Conservation (phyloP, 805 yeast species). For the Schwanniomyces occidentalis region DNA sequence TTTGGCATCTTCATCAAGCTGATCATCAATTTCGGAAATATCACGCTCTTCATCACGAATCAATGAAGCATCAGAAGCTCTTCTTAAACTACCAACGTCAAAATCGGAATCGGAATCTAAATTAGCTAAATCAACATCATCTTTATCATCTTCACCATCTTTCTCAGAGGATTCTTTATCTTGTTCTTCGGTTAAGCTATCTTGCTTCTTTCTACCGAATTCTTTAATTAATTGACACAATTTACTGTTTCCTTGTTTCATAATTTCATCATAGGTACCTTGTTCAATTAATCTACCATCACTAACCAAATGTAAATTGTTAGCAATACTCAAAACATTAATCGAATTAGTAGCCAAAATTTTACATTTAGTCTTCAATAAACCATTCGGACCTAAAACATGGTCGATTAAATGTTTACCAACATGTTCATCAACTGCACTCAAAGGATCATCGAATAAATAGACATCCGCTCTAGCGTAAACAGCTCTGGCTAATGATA, state of each 20-base stretch:
- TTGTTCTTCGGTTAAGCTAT: constrained; percentile 12
- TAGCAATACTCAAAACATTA: constrained; percentile 75
- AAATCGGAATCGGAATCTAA: constrained; percentile 31
- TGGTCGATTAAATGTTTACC: constrained; percentile 80
- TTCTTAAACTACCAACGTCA: constrained; percentile 46
- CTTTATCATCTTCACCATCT: constrained; percentile 14
- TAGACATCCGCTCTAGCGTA: constrained; percentile 92
- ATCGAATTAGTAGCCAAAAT: constrained; percentile 86
- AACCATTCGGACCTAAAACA: constrained; percentile 80
- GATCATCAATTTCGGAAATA: constrained; percentile 28
- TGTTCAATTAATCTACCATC: constrained; percentile 70
- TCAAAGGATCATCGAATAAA: constrained; percentile 85
- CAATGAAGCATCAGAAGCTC: constrained; percentile 62
- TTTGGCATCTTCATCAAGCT: constrained; percentile 36
- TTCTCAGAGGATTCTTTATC: constrained; percentile 12
- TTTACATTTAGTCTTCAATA: constrained; percentile 70
- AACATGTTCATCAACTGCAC: constrained; percentile 98
- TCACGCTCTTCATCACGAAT: constrained; percentile 34
- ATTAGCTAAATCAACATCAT: constrained; percentile 24
- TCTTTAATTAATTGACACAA: constrained; percentile 58
- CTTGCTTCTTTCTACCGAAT: constrained; percentile 52
- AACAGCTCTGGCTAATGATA: constrained; percentile 93
- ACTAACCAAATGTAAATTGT: constrained; percentile 64
- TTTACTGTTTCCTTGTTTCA: constrained; percentile 45
- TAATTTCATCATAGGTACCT: constrained; percentile 58